Evolutionary conservation across 441 rosid species (phyloP).

Genomic region (Eutrema salsugineum): DNA sequence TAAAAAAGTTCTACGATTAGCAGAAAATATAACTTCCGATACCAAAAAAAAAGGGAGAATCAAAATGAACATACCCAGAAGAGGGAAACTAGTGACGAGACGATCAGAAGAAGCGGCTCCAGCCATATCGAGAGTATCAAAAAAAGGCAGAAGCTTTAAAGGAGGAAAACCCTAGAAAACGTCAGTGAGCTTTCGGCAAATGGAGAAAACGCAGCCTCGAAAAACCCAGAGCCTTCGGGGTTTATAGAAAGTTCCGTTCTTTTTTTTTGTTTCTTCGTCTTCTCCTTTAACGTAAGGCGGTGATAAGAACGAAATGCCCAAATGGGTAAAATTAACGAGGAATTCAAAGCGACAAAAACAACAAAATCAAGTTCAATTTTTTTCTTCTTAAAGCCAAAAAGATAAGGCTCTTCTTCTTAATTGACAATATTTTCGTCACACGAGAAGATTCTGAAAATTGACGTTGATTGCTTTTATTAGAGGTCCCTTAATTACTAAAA

Average conservation of each 20-base stretch:
- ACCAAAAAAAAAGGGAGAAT: neutral
- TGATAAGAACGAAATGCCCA: conserved; percentile 1
- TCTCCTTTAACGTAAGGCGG: conserved; percentile 29
- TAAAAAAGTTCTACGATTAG: neutral
- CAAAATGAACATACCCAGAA: conserved; percentile 37
- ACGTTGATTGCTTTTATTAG: conserved; percentile 16
- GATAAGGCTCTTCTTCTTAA: conserved; percentile 25
- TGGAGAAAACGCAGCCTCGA: conserved; percentile 26
- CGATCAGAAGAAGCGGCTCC: conserved; percentile 50
- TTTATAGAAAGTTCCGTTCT: conserved; percentile 24
- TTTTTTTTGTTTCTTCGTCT: conserved; percentile 26
- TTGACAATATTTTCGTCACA: conserved; percentile 4
- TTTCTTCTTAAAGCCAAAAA: neutral
- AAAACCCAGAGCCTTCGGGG: conserved; percentile 25
- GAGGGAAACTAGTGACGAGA: conserved; percentile 42
- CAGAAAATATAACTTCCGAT: conserved; percentile 4
- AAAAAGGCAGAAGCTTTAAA: neutral
- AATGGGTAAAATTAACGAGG: conserved; percentile 12
- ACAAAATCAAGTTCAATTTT: neutral
- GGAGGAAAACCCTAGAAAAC: conserved; percentile 34
- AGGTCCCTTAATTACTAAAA: neutral
- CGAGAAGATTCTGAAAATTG: conserved; percentile 22
- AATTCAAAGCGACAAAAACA: conserved; percentile 19
- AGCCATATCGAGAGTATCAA: conserved; percentile 27
- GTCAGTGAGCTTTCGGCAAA: conserved; percentile 11